Evolutionary conservation across 495 filamentous ascomycete species (phyloP), one percentile per base, ranked within the genome.

Genomic region (Tuber melanosporum): DNA sequence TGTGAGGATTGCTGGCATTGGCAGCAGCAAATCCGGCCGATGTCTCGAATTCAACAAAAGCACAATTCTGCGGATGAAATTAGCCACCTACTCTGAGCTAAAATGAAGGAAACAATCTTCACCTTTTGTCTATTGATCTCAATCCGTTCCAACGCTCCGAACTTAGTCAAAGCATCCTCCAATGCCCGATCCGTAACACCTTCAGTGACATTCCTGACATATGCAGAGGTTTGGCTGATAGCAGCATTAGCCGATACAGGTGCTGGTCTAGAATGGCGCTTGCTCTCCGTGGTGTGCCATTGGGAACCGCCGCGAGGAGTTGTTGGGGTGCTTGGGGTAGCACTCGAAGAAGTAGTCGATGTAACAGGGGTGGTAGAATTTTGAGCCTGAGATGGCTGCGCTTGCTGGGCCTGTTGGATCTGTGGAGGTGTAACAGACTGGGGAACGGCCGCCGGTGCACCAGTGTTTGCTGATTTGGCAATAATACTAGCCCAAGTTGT

Each of bases 61-160:
- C 96, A 83, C 94, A 97, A 87, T 94, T 98, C 96, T 98, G 81
- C 43, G 75, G 41, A 45, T 22, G 73, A 74, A 80, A 87, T 82
- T 84, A 83, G 71, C 73, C 73, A 47, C 70, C 70, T 75, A 46
- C 72, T 72, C 75, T 73, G 75, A 47, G 57, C 69, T 9, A 19
- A 36, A 66, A 66, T 5, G 57, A 19, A 26, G 12, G 7, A 66
- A 9, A 66, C 4, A 32, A 66, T 36, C 26, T 36, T 81, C 89
- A 97, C 95, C 93, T 96, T 98, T 73, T 85, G 85, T 73, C 93
- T 93, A 85, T 89, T 94, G 84, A 99, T 91, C 82, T 98, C 96
- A 78, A 96, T 92, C 84, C 94, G 93, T 73, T 88, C 89, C 62
- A 98, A 83, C 85, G 92, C 91, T 76, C 95, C 96, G 84, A 90